Evolutionary conservation across 305 asterid genomes (phyloP).

Genomic region (Stenogyne calaminthoides): DNA sequence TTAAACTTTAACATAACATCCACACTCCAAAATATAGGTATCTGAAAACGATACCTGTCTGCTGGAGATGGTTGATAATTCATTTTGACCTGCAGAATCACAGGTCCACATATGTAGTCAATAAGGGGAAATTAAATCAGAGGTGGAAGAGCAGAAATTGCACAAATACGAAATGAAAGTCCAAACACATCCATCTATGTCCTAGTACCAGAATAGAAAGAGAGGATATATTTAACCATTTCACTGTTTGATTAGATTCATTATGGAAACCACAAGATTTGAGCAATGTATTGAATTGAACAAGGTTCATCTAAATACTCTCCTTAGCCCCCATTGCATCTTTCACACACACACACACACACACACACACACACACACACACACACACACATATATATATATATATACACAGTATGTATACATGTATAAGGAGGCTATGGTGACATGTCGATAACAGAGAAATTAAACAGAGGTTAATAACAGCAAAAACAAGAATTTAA

Average conservation of each 20-base stretch:
- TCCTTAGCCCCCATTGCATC: neutral
- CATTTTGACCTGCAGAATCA: conserved; percentile 57
- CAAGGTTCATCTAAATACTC: neutral
- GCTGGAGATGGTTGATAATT: conserved; percentile 40
- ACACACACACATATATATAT: neutral
- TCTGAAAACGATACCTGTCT: conserved; percentile 57
- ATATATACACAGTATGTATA: neutral
- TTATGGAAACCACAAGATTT: conserved; percentile 9
- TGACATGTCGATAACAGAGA: neutral
- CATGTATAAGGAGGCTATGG: neutral
- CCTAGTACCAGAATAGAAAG: conserved; percentile 18
- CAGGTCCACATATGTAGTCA: conserved; percentile 11
- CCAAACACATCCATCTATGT: conserved; percentile 14
- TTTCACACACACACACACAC: neutral
- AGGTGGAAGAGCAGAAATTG: conserved; percentile 7
- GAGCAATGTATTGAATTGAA: conserved; percentile 5
- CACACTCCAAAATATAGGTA: conserved; percentile 18
- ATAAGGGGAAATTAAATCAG: conserved; percentile 4
- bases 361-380: neutral
- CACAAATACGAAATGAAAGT: neutral
- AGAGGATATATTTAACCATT: neutral
- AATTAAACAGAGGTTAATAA: neutral
- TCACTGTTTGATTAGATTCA: conserved; percentile 18
- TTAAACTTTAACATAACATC: conserved; percentile 21
- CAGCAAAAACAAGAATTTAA: neutral